Conservation (phyloP, 73 alveolate species). For the Tetrahymena borealis region DNA sequence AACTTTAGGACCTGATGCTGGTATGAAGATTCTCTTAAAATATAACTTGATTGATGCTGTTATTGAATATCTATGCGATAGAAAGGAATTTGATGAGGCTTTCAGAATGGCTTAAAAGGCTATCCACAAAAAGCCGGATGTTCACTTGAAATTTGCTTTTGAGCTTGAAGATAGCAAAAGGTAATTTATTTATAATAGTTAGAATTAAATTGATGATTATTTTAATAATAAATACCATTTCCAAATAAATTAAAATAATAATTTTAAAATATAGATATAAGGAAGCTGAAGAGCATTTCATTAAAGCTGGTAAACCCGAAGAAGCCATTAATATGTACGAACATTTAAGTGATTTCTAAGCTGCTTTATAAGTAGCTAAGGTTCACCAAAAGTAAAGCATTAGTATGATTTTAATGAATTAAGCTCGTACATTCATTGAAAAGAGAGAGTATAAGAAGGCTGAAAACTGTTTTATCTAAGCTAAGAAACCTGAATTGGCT, state of each 20-base stretch:
- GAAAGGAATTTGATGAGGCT: conserved; percentile 93
- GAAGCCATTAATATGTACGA: conserved; percentile 99
- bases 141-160: conserved; percentile 93
- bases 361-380: conserved; percentile 98
- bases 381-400: conserved; percentile 87
- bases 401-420: conserved; percentile 70
- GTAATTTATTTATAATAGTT: background rate
- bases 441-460: conserved; percentile 93
- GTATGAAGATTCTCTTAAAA: conserved; percentile 83
- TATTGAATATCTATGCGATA: conserved; percentile 92
- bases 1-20: conserved; percentile 91
- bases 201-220: no score
- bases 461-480: conserved; percentile 90
- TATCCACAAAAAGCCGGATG: conserved; percentile 92
- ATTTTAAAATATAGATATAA: conserved; percentile 72
- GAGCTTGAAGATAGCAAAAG: conserved; percentile 94
- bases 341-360: conserved; percentile 96
- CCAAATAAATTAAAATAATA: background rate
- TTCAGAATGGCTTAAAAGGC: conserved; percentile 94
- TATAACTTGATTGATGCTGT: conserved; percentile 97
- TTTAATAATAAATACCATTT: background rate
- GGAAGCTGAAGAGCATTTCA: conserved; percentile 99
- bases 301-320: conserved; percentile 97
- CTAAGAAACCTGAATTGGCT: conserved; percentile 92
- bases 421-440: conserved; percentile 89